Base-by-base conservation (phyloP, 176 grass and related monocot species). In the Stipa capillata region DNA sequence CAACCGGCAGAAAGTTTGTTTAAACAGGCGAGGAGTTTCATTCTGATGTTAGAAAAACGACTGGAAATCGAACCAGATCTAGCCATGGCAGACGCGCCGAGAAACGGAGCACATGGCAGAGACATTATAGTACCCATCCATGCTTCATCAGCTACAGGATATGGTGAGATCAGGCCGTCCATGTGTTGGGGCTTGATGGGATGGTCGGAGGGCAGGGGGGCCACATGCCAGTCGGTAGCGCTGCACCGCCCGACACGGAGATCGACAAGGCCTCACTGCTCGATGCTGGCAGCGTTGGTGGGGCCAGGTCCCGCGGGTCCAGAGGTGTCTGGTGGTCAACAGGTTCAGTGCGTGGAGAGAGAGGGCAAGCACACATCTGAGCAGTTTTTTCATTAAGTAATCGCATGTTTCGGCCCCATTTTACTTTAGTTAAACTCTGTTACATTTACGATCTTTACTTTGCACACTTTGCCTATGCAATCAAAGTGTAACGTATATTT, bases 211-310 rank as follows among this genome's bases (percentile, higher is more conserved):
- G 27, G 64, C 14, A 24, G 13, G 11, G 1, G 84, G 0, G 43
- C 76, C 31, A 2, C 23, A 0, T 4, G 56, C 80, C 74, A 78
- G 69, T 53, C 18, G 80, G 65, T 58, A 65, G 80, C 21, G 48
- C 78, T 40, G 21, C 43, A 62, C 49, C 74, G 62, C 16, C 82
- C 63, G 87, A 85, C 82, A 89, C 47, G 76, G 72, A 23, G 67
- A 88, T 84, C 77, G 82, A 81, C 82, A 33, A 33, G 86, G 27
- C 80, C 76, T 86, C 84, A 39, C 45, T 36, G 45, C 28, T 58
- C 76, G 55, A 72, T 56, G 87, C 76, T 15, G 78, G 61, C 87
- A 70, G 27, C 51, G 64, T 48, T n/a, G n/a, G n/a, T n/a, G n/a
- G n/a, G 63, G 53, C 10, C 69, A 53, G 69, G 65, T 57, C 84